phyloP scores from a whole-genome alignment of 371 early-diverging fungal genomes.

The Nosema muscidifuracis region DNA sequence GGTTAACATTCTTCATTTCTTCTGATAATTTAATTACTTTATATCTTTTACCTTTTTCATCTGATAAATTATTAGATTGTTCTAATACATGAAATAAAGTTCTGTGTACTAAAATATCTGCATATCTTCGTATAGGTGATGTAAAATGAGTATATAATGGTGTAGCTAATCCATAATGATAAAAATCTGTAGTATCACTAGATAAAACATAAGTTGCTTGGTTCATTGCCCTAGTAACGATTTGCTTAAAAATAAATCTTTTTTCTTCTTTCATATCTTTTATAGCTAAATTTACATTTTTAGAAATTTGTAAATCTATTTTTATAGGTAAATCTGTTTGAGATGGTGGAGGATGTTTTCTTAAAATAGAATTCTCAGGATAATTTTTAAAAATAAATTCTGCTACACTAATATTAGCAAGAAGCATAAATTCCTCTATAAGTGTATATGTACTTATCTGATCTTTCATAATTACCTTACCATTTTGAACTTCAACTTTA shows the following conservation, averaged over 20 bases:
- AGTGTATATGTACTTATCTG: slow-evolving; percentile 75
- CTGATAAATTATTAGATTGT: not conserved
- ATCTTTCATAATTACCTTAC: slow-evolving; percentile 24
- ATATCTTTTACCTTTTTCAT: not conserved
- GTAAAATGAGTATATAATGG: slow-evolving; percentile 65
- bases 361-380: slow-evolving; percentile 80
- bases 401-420: slow-evolving; percentile 93
- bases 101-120: slow-evolving; percentile 88
- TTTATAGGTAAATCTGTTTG: slow-evolving; percentile 59
- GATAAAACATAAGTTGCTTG: slow-evolving; percentile 63
- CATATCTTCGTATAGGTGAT: slow-evolving; percentile 94
- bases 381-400: slow-evolving; percentile 72
- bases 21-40: not conserved
- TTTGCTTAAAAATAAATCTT: slow-evolving; percentile 65
- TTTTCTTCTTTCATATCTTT: slow-evolving; percentile 61
- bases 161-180: slow-evolving; percentile 64
- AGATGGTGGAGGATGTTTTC: slow-evolving; percentile 73
- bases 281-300: slow-evolving; percentile 16
- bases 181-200: slow-evolving; percentile 43
- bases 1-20: not conserved
- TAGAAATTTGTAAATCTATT: slow-evolving; percentile 4
- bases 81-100: slow-evolving; percentile 61
- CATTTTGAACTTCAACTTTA: slow-evolving; percentile 36
- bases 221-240: slow-evolving; percentile 81
- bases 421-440: slow-evolving; percentile 97